A percentile compares a stretch with the other conserved stretches of the same genome.
These are phyloP conservation scores for Lonicera japonica DNA, from an alignment of 129 eudicot species.

Conservation along the genomic window DNA sequence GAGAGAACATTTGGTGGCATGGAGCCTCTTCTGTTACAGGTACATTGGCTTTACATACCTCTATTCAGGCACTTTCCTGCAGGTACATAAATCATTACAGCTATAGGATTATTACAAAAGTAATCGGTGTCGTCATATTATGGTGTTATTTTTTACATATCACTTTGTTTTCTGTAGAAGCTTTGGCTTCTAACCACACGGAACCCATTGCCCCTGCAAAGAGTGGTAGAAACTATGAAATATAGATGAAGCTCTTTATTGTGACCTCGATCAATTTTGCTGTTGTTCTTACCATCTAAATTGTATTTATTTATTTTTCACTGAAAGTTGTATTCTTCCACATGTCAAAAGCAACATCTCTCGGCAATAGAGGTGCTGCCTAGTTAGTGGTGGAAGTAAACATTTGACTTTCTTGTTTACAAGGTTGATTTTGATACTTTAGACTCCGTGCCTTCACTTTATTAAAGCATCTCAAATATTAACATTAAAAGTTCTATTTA, in stretches of 20 bases:
- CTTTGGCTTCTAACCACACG: not conserved
- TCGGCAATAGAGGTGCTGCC: not conserved
- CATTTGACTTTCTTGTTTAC: not conserved
- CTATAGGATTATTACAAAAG: not conserved
- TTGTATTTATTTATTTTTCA: not conserved
- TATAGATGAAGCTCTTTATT: not conserved
- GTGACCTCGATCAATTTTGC: no score
- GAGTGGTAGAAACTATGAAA: not conserved
- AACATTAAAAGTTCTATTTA: conserved; percentile 17
- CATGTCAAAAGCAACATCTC: not conserved
- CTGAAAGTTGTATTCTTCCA: not conserved
- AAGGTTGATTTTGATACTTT: not conserved
- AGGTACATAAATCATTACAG: not conserved
- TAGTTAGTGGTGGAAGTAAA: not conserved
- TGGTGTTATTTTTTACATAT: not conserved
- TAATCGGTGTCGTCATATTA: not conserved
- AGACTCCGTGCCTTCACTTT: not conserved
- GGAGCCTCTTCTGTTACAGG: conserved; percentile 96
- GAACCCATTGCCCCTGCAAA: not conserved
- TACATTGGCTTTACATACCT: conserved; percentile 4
- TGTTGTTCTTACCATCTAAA: not conserved
- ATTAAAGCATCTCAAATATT: not conserved
- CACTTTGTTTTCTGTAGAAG: conserved; percentile 1
- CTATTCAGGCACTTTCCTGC: not conserved
- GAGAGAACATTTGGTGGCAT: conserved; percentile 50